Base-by-base conservation (phyloP, 805 yeast genomes). In the Yueomyces sp. region DNA sequence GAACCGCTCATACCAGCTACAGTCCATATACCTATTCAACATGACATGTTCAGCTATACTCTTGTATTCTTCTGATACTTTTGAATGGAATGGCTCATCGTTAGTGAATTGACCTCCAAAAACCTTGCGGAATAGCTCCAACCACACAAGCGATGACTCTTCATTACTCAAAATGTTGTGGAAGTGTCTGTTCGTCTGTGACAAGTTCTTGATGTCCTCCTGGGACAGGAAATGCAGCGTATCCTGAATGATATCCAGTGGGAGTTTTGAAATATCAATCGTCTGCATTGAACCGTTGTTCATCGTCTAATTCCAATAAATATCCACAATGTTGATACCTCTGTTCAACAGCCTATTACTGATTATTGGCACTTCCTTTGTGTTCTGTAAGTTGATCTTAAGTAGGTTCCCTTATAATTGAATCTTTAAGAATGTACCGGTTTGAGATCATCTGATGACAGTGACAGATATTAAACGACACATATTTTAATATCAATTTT, bases 231-330 rank as follows among this genome's bases (percentile, higher is more conserved):
- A 59, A 1, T 63, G 65, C 26, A 60, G 42, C 4, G 57, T 51
- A 9, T 50, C 49, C 40, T 57, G 55, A 2, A 60, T 48, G 31
- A 60, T 57, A 42, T 60, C 65, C 5, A 63, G 63, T 26, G 63
- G 58, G 39, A 59, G 45, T 5, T 19, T 19, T 19, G 19, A 19
- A 19, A 19, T 19, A 19, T 19, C 19, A 2, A 19, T 19, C 19
- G 19, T 19, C 19, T 19, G 19, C 19, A 19, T 19, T 19, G 19
- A 19, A 19, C 19, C 19, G 19, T 19, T 19, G 19, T 19, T 19
- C 19, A 19, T 19, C 19, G 19, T 19, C 19, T 19, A 19, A 19
- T 19, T 19, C 19, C 19, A 19, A 19, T 19, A 19, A 19, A 19
- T 19, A 19, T 19, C 19, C 19, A 2, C 19, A 19, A 19, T 19